Base-by-base conservation (phyloP, 495 filamentous ascomycete genomes). In the Penicillium chermesinum region DNA sequence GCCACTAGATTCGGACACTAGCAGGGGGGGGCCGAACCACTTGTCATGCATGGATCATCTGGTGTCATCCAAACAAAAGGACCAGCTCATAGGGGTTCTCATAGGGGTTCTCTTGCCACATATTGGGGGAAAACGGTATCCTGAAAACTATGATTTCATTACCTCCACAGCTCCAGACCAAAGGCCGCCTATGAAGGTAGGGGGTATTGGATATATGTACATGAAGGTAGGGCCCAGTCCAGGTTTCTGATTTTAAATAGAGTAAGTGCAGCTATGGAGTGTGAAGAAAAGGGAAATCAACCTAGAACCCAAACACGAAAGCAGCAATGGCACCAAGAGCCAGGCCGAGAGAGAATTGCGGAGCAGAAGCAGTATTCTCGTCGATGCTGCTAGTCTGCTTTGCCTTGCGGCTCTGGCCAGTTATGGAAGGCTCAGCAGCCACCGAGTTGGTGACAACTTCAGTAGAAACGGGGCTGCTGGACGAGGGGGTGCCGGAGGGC, bases 171-270 rank as follows among this genome's bases (percentile, higher is more conserved):
- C 38, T 21, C 39, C 49, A 21, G 15, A 48, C 33, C 48, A 50
- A 53, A 30, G 40, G 38, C 46, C 54, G 14, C 49, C 54, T 36
- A 46, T 56, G 30, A 50, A 43, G 20, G 40, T 44, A 52, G 47
- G 49, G 54, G 42, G 44, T 49, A 49, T 41, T 52, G 41, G 46
- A 46, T 46, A 34, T 58, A 58, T 58, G 48, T 58, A 58, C 55
- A 58, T 48, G 35, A 54, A 51, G 44, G 42, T 42, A 32, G 49
- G n/a, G 48, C 38, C 48, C 21, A 41, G 41, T 27, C 30, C 35
- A 48, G 14, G 20, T 38, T 16, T 42, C 9, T 10, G 16, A 17
- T 33, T 15, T 43, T 40, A 14, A 38, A 53, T 18, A 30, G 38
- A 41, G 42, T 15, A 39, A 41, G 10, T 9, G 8, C 12, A 19